Conservation (phyloP, 2,329 filamentous ascomycete genomes). For the Coniochaeta sp. region DNA sequence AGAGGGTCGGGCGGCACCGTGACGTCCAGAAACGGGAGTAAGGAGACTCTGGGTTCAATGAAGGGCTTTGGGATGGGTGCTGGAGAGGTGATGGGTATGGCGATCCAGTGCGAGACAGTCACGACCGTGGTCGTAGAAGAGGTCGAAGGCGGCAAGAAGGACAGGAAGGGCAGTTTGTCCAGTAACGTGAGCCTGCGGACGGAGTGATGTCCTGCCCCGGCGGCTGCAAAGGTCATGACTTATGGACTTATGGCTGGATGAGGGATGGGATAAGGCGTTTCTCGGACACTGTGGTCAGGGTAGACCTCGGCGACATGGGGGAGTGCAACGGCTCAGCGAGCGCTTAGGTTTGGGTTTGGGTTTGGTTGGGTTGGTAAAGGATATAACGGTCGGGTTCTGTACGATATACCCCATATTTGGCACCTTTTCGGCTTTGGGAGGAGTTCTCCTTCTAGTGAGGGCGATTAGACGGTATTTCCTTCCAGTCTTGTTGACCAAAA, state of each 20-base stretch:
- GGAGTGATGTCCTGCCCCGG: not conserved
- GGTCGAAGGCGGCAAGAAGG: slow-evolving; percentile 16
- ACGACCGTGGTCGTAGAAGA: slow-evolving; percentile 33
- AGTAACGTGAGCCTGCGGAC: slow-evolving; percentile 5
- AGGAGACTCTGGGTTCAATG: slow-evolving; percentile 24
- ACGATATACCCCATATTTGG: slow-evolving; percentile 8
- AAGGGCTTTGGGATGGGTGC: slow-evolving; percentile 21
- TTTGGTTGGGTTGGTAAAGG: not conserved
- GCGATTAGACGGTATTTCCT: not conserved
- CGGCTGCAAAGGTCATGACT: not conserved
- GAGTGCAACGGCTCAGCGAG: not conserved
- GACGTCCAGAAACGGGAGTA: slow-evolving; percentile 13
- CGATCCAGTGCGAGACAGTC: slow-evolving; percentile 37
- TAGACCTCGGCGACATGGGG: no score
- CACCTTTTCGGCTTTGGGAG: not conserved
- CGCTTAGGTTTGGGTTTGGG: no score
- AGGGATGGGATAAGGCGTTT: not conserved
- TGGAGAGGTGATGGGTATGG: slow-evolving; percentile 18
- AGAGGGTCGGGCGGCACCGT: slow-evolving; percentile 5
- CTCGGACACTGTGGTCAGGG: not conserved
- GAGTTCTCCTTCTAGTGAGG: not conserved
- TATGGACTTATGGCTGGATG: not conserved
- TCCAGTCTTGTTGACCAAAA: not conserved
- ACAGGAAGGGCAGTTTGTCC: slow-evolving; percentile 10
- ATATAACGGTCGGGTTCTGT: slow-evolving; percentile 6